Conservation (phyloP, 2,329 filamentous ascomycete genomes). For the Furcasterigmium sp. region DNA sequence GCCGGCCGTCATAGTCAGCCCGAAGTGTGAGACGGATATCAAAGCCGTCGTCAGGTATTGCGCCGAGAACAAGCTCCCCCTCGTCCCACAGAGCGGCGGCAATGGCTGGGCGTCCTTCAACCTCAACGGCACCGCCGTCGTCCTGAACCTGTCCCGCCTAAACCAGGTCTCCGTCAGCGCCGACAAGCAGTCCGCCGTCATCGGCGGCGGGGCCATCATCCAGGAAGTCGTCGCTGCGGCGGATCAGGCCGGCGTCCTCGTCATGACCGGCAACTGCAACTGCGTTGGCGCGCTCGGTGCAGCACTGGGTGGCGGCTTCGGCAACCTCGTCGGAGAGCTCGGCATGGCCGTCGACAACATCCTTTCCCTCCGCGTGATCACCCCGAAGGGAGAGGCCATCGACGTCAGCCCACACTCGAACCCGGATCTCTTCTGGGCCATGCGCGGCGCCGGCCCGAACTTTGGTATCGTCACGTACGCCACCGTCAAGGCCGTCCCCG, state of each 20-base stretch:
- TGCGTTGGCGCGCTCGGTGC: constrained; percentile 17
- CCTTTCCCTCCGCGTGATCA: constrained; percentile 21
- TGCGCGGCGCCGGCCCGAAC: constrained; percentile 44
- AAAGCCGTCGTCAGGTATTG: constrained; percentile 8
- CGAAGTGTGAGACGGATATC: constrained; percentile 12
- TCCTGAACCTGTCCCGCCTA: constrained; percentile 16
- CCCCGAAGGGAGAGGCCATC: constrained; percentile 16
- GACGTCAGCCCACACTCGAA: constrained; percentile 17
- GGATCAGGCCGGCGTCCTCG: constrained; percentile 5
- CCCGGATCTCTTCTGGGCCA: constrained; percentile 40
- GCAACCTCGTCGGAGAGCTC: constrained; percentile 10
- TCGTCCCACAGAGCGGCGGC: constrained; percentile 11
- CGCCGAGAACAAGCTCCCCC: constrained; percentile 2
- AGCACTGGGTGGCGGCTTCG: constrained; percentile 13
- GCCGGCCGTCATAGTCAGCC: constrained; percentile 12
- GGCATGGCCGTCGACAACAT: constrained; percentile 24
- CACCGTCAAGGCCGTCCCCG: constrained; percentile 32
- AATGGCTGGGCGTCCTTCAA: constrained; percentile 13
- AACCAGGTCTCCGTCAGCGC: constrained; percentile 12
- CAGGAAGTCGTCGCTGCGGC: constrained; percentile 2
- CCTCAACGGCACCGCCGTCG: constrained; percentile 11
- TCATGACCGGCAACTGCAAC: constrained; percentile 18
- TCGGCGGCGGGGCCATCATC: constrained; percentile 12
- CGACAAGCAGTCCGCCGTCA: constrained; percentile 11
- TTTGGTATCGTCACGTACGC: constrained; percentile 43